phyloP scores from a whole-genome alignment of 345 rosid genomes.

The Durio zibethinus region DNA sequence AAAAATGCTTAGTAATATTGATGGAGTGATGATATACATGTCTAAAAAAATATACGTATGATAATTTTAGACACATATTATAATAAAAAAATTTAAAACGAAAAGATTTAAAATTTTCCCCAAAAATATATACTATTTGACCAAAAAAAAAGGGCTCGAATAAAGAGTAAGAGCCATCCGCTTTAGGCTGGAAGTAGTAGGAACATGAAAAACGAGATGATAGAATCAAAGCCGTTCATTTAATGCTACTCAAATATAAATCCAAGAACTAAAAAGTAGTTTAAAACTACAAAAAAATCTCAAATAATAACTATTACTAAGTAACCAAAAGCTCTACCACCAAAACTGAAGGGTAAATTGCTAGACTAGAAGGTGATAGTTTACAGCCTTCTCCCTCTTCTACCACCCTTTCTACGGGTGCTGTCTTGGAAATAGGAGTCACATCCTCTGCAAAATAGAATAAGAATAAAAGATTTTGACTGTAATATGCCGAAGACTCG shows the following conservation, averaged over 20 bases:
- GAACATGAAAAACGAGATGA: background rate
- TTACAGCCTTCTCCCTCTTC: slow-evolving; percentile 81
- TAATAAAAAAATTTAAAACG: too few relatives aligned
- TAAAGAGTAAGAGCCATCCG: too few relatives aligned
- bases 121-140: too few relatives aligned
- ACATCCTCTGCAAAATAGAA: slow-evolving; percentile 1
- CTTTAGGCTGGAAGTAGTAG: background rate
- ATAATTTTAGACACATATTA: too few relatives aligned
- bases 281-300: background rate
- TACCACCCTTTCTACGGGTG: slow-evolving; percentile 80
- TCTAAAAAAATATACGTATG: too few relatives aligned
- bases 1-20: background rate
- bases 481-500: background rate
- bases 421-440: slow-evolving; percentile 36
- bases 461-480: background rate
- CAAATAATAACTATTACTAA: background rate
- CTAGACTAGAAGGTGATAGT: background rate
- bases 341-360: background rate
- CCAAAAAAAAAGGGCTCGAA: too few relatives aligned
- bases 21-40: background rate
- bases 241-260: background rate
- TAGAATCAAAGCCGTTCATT: background rate
- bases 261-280: background rate
- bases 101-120: too few relatives aligned
- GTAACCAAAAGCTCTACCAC: background rate